Conservation (phyloP, 2,329 filamentous ascomycete genomes). For the Tothia fuscella region DNA sequence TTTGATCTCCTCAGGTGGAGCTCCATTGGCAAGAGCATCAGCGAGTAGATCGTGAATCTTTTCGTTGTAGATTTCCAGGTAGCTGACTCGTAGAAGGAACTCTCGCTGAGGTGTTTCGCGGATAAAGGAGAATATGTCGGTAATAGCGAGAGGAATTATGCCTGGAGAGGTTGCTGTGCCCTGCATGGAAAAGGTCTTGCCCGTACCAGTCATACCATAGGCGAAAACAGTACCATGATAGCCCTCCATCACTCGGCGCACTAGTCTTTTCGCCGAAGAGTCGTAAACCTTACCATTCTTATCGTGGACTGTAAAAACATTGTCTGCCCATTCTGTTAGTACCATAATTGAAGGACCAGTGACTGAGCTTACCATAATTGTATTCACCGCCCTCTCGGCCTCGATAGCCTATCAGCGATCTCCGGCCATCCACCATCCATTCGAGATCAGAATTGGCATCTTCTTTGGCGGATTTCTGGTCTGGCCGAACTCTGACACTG, state of each 20-base stretch:
- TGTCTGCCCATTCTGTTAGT: conserved; percentile 47
- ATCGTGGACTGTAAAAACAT: conserved; percentile 88
- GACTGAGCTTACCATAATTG: conserved; percentile 58
- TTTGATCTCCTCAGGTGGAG: conserved; percentile 84
- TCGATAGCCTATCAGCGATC: conserved; percentile 67
- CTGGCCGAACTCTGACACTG: conserved; percentile 85
- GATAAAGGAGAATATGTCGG: conserved; percentile 98
- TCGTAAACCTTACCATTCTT: conserved; percentile 95
- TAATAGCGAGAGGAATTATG: conserved; percentile 93
- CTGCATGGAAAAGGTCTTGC: conserved; percentile 99
- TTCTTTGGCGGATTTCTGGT: conserved; percentile 50
- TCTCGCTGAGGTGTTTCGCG: conserved; percentile 90
- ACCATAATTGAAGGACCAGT: background rate
- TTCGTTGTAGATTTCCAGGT: conserved; percentile 98
- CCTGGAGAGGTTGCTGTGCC: conserved; percentile 90
- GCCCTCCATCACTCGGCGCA: conserved; percentile 95
- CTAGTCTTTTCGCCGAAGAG: conserved; percentile 80
- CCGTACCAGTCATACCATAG: conserved; percentile 97
- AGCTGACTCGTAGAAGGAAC: conserved; percentile 90
- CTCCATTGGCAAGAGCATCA: conserved; percentile 34
- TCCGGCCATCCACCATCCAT: conserved; percentile 83
- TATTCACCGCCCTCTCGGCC: conserved; percentile 90
- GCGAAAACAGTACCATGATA: conserved; percentile 98
- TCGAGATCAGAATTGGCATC: conserved; percentile 58
- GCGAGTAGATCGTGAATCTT: conserved; percentile 82